phyloP scores from a whole-genome alignment of 148 eudicot species.

The Rhododendron mucronatum region DNA sequence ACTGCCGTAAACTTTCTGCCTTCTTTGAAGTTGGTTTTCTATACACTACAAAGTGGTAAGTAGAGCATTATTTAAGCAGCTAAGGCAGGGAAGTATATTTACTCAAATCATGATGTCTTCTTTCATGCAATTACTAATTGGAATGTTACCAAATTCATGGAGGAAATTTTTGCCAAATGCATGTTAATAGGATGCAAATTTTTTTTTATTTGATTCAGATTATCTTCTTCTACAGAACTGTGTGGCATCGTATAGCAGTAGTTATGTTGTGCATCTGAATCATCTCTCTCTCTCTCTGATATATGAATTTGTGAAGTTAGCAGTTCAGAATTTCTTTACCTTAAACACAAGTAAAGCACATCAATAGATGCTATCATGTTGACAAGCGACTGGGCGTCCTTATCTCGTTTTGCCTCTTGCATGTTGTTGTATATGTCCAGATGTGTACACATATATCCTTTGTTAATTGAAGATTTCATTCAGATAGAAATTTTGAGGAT shows the following conservation, averaged over 20 bases:
- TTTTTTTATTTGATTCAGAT: too few species aligned
- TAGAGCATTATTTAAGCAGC: not conserved
- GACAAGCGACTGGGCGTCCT: not conserved
- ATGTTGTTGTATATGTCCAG: not conserved
- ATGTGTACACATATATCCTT: not conserved
- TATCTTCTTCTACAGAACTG: not conserved
- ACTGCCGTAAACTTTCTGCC: not conserved
- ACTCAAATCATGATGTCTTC: not conserved
- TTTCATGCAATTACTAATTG: not conserved
- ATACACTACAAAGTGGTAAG: not conserved
- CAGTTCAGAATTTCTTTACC: not conserved
- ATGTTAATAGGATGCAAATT: not conserved
- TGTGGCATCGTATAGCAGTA: not conserved
- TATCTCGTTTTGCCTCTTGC: not conserved
- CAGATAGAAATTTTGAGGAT: not conserved
- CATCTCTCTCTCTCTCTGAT: not conserved
- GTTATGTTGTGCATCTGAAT: not conserved
- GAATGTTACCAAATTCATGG: not conserved
- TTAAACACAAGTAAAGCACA: not conserved
- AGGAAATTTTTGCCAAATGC: not conserved
- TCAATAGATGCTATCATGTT: not conserved
- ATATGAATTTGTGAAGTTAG: not conserved
- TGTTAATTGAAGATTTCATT: not conserved
- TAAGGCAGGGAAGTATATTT: not conserved
- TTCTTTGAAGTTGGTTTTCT: not conserved